Conservation (phyloP, 2,329 filamentous ascomycete genomes). For the Diaporthe vaccinii region DNA sequence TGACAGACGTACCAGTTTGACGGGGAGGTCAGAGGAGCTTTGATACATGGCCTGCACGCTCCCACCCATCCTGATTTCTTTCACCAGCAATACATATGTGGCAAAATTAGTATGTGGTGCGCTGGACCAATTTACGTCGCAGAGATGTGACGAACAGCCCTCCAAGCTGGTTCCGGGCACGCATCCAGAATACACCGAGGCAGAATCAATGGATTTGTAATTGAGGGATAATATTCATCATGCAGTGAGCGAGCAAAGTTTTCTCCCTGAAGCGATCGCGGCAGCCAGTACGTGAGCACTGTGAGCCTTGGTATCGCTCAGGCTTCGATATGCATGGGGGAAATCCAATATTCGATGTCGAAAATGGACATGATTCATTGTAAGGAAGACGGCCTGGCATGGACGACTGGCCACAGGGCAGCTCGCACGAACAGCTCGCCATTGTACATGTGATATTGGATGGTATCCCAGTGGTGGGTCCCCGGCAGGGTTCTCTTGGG, state of each 20-base stretch:
- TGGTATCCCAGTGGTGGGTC: neutral
- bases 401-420: neutral
- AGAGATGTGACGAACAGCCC: neutral
- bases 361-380: neutral
- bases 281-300: neutral
- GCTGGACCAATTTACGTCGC: neutral
- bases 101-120: too few species aligned
- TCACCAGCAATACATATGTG: too few species aligned
- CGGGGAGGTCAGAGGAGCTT: neutral
- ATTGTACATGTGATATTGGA: neutral
- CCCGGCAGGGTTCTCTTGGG: neutral
- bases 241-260: neutral
- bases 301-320: neutral
- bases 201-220: neutral
- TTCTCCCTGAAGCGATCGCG: neutral
- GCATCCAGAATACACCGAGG: neutral
- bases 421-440: neutral
- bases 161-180: neutral
- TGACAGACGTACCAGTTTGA: too few species aligned
- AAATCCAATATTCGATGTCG: neutral
- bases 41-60: too few species aligned
- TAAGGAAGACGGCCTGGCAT: neutral
- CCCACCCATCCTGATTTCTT: neutral
- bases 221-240: neutral
- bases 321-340: neutral